Conservation (phyloP, 2,329 filamentous ascomycete species). For the Xylariaceae sp. region DNA sequence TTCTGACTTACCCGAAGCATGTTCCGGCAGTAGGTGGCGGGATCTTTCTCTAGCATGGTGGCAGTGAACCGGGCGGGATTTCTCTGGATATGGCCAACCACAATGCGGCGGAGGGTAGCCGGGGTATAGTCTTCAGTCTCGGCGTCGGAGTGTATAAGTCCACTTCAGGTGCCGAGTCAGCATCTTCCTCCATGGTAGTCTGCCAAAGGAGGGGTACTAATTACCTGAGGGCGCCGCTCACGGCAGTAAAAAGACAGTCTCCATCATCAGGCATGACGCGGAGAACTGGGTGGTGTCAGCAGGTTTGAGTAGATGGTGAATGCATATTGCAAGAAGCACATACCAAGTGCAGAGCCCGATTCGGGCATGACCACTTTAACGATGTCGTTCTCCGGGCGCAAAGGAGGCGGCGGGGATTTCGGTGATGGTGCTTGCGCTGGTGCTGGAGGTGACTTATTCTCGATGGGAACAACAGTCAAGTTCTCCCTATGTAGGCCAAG, state of each 20-base stretch:
- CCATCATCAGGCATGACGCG: slow-evolving; percentile 98
- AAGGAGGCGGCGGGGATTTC: slow-evolving; percentile 1
- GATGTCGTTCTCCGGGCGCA: slow-evolving; percentile 28
- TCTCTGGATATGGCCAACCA: slow-evolving; percentile 72
- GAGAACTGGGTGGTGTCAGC: too few species aligned
- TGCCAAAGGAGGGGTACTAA: slow-evolving; percentile 24
- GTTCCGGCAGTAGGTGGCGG: slow-evolving; percentile 73
- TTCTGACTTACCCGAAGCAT: too few species aligned
- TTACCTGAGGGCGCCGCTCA: slow-evolving; percentile 72
- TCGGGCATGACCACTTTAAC: slow-evolving; percentile 48
- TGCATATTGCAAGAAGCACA: neutral
- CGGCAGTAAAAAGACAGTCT: slow-evolving; percentile 86
- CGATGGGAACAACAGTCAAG: slow-evolving; percentile 45
- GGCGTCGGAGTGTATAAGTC: too few species aligned
- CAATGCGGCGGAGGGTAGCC: slow-evolving; percentile 60
- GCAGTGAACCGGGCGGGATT: slow-evolving; percentile 70
- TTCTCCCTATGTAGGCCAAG: slow-evolving; percentile 48
- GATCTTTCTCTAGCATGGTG: slow-evolving; percentile 69
- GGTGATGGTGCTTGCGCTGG: slow-evolving; percentile 1
- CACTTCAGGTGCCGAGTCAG: too few species aligned
- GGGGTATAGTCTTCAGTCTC: slow-evolving; percentile 10
- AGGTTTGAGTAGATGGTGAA: neutral
- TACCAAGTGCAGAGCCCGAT: slow-evolving; percentile 49
- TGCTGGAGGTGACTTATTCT: slow-evolving; percentile 21
- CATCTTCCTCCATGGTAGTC: too few species aligned